A percentile compares a stretch with the other conserved stretches of the same genome.
Conservation (phyloP, 768 basidiomycete genomes). For the Hygrophorus russula region DNA sequence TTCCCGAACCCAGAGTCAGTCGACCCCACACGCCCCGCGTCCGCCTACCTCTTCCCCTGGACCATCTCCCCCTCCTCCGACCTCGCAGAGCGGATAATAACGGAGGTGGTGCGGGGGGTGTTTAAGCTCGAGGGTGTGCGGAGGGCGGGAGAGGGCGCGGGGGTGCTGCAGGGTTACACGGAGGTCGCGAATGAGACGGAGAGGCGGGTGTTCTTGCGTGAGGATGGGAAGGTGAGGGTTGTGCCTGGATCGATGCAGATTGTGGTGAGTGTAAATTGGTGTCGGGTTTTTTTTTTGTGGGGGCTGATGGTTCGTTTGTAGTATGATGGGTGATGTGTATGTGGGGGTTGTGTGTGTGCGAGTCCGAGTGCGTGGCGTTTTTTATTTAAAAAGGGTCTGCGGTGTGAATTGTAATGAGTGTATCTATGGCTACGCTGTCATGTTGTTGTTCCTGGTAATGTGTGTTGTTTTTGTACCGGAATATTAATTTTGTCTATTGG, state of each 20-base stretch:
- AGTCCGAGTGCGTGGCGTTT: too few species aligned
- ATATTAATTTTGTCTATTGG: too few species aligned
- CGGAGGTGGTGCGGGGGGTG: slow-evolving; percentile 34
- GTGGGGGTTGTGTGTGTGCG: too few species aligned
- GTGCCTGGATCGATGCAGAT: slow-evolving; percentile 29
- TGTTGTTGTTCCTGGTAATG: slow-evolving; percentile 1
- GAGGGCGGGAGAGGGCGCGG: slow-evolving; percentile 32
- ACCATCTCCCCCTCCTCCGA: too few species aligned
- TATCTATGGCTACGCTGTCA: too few species aligned
- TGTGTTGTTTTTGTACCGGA: not conserved
- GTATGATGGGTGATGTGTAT: slow-evolving; percentile 8
- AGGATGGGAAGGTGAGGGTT: slow-evolving; percentile 21
- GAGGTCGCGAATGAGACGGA: slow-evolving; percentile 22
- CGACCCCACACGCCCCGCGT: slow-evolving; percentile 25
- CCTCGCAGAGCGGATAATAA: slow-evolving; percentile 25
- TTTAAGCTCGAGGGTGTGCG: slow-evolving; percentile 34
- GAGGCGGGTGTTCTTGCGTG: slow-evolving; percentile 21
- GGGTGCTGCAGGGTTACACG: slow-evolving; percentile 23
- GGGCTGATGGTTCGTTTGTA: not conserved
- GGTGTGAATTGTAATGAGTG: too few species aligned
- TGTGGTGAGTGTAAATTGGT: slow-evolving; percentile 12
- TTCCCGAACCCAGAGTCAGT: slow-evolving; percentile 30
- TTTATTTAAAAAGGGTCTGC: too few species aligned
- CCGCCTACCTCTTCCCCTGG: slow-evolving; percentile 19
- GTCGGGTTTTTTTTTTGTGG: not conserved